Conservation (phyloP, 495 filamentous ascomycete species). For the Mytilinidion resinicola region DNA sequence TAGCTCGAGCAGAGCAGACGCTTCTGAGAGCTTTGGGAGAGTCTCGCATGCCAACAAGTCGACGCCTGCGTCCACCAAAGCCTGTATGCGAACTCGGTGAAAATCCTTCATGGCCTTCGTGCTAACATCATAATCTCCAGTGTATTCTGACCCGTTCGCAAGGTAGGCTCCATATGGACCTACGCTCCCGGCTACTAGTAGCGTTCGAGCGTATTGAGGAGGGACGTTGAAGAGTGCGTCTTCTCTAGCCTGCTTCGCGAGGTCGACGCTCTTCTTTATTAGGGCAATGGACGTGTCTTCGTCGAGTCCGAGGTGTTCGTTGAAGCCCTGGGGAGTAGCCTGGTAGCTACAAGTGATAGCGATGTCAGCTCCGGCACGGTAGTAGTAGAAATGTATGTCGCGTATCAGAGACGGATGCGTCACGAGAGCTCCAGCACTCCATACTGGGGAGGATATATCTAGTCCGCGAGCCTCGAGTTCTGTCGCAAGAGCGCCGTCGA, state of each 20-base stretch:
- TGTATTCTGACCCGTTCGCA: slow-evolving; percentile 34
- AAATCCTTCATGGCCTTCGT: slow-evolving; percentile 21
- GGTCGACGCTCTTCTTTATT: slow-evolving; percentile 29
- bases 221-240: slow-evolving; percentile 6
- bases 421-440: slow-evolving; percentile 30
- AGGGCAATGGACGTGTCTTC: slow-evolving; percentile 17
- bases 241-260: slow-evolving; percentile 26
- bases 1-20: slow-evolving; percentile 20
- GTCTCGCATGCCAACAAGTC: slow-evolving; percentile 35
- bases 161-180: slow-evolving; percentile 37
- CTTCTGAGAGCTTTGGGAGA: slow-evolving; percentile 28
- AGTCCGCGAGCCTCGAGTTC: slow-evolving; percentile 29
- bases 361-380: slow-evolving; percentile 30
- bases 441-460: slow-evolving; percentile 29
- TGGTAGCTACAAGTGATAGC: slow-evolving; percentile 37
- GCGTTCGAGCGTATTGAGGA: not conserved
- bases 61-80: slow-evolving; percentile 29
- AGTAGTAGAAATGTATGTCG: slow-evolving; percentile 31
- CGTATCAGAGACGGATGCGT: slow-evolving; percentile 25
- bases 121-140: slow-evolving; percentile 26
- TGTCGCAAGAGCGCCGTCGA: slow-evolving; percentile 37
- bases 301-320: slow-evolving; percentile 17
- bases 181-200: slow-evolving; percentile 32
- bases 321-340: slow-evolving; percentile 28
- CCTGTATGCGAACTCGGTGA: slow-evolving; percentile 29